Conservation (phyloP, 768 basidiomycete species). For the Psilocybe subaeruginosa region DNA sequence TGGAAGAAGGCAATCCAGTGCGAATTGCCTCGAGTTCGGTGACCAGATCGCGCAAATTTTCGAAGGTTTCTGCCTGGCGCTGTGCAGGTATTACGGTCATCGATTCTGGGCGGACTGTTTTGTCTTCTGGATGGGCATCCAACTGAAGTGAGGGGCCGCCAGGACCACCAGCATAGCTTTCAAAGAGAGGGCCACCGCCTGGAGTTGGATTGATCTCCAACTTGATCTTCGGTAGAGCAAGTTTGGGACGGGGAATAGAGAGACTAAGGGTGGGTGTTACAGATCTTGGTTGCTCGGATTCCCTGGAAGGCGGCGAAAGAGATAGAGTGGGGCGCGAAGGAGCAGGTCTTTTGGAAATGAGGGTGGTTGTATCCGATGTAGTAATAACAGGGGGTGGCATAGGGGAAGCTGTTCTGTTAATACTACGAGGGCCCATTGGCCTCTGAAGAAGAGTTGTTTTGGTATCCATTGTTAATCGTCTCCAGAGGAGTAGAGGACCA, state of each 20-base stretch:
- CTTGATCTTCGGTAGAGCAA: constrained; percentile 25
- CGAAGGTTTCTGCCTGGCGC: constrained; percentile 35
- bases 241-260: constrained; percentile 24
- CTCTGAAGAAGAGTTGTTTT: constrained; percentile 35
- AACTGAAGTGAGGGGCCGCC: constrained; percentile 24
- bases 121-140: constrained; percentile 36
- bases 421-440: constrained; percentile 38
- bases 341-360: constrained; percentile 29
- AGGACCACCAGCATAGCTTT: constrained; percentile 48
- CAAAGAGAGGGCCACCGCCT: constrained; percentile 32
- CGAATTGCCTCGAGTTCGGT: constrained; percentile 37
- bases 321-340: constrained; percentile 25
- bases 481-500: background rate
- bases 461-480: constrained; percentile 23
- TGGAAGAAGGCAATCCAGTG: constrained; percentile 21
- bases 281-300: constrained; percentile 31
- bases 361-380: constrained; percentile 25
- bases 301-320: constrained; percentile 24
- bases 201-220: constrained; percentile 23
- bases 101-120: constrained; percentile 45
- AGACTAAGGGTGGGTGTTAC: constrained; percentile 28
- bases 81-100: constrained; percentile 34
- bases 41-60: constrained; percentile 41
- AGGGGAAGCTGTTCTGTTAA: constrained; percentile 22
- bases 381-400: constrained; percentile 15